Conservation (phyloP, 306 rosid genomes). For the Quercus bicolor region DNA sequence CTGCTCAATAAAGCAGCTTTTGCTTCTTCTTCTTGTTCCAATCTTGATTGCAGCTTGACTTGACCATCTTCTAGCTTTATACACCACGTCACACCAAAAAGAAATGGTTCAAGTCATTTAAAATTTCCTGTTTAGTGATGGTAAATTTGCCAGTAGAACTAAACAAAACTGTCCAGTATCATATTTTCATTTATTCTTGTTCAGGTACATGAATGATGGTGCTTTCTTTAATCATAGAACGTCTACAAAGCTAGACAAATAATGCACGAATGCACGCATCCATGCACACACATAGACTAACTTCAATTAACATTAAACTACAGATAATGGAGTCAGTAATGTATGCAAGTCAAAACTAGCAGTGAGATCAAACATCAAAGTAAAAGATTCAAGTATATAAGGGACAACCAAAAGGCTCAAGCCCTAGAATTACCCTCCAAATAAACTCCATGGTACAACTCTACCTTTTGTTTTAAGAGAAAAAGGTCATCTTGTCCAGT, state of each 20-base stretch:
- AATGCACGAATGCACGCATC: background rate
- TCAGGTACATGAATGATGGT: background rate
- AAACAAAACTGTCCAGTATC: background rate
- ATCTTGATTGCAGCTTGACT: constrained; percentile 82
- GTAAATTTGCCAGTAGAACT: background rate
- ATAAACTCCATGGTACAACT: constrained; percentile 17
- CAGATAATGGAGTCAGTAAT: background rate
- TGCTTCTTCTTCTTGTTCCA: constrained; percentile 99
- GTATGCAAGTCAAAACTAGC: background rate
- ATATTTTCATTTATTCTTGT: background rate
- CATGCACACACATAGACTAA: background rate
- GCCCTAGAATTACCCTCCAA: background rate
- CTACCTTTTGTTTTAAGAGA: constrained; percentile 87
- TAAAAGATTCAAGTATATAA: background rate
- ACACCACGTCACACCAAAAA: constrained; percentile 38
- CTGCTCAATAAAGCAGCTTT: constrained; percentile 92
- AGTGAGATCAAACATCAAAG: background rate
- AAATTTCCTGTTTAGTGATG: background rate
- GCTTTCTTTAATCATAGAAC: background rate
- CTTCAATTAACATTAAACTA: background rate
- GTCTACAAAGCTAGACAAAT: background rate
- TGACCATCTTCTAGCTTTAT: constrained; percentile 93
- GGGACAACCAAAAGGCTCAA: background rate
- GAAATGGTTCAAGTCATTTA: constrained; percentile 30
- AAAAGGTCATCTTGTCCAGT: constrained; percentile 62